Evolutionary conservation across 1,139 yeast species (phyloP), one percentile per base, ranked within the genome.

Genomic region (Candida pseudocylindracea): DNA sequence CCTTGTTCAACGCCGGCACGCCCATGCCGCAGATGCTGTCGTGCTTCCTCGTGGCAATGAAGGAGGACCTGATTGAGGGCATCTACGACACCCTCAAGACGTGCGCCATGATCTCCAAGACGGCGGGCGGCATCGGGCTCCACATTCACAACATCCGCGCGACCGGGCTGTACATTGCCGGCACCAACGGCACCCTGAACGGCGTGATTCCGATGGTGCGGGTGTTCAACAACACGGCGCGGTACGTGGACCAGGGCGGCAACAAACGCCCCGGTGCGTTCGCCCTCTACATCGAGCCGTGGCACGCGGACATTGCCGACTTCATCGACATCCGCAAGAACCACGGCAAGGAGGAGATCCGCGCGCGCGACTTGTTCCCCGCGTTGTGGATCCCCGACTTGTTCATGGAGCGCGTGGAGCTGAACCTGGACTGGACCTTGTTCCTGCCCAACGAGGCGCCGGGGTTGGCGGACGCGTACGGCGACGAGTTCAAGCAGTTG

Each of bases 161-260:
- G 10, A 49, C 55, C 7, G 73, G 73, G 4, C 51, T 69, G 2
- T 53, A 57, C 40, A 65, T 67, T 32, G 54, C 67, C 4, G 63
- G 69, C 30, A 54, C 72, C 8, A 64, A 64, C 45, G 74, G 73
- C 26, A 55, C 57, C 4, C 63, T 72, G 4, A 63, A 57, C 43
- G 74, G 74, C 12, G 48, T 67, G 31, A 63, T 67, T 13, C 74
- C 74, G 1, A 65, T 67, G 72, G 49, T 67, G 11, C 57, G 67
- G 39, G 73, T 67, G 12, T 67, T 67, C 48, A 67, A 67, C 43
- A 60, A 65, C 42, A 66, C 72, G 7, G 72, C 74, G 12, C 56
- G 70, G 43, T 67, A 66, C 41, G 74, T 67, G 25, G 73, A 67
- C 40, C 74, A 67, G 44, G 74, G 74, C 27, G 73, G 73, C 26